Evolutionary conservation across 495 filamentous ascomycete species (phyloP).

Genomic region (Trichoderma asperelloides): DNA sequence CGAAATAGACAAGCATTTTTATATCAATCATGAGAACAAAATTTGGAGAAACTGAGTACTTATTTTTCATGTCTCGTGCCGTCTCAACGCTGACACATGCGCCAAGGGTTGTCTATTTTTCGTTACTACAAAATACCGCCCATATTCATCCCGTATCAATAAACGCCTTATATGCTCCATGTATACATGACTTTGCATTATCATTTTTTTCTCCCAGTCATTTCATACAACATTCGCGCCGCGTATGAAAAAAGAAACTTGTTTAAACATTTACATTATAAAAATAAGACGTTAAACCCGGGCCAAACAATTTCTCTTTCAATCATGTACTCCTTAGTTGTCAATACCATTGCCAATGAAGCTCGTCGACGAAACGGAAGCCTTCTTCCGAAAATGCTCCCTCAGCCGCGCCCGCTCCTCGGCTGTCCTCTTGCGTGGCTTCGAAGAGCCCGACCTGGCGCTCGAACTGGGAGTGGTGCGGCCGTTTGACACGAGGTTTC

Average conservation of each 20-base stretch:
- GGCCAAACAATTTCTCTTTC: neutral
- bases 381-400: slow-evolving; percentile 6
- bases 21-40: neutral
- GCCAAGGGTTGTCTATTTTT: no score
- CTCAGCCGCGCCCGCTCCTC: slow-evolving; percentile 1
- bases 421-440: neutral
- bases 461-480: neutral
- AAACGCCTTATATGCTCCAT: no score
- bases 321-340: neutral
- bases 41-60: neutral
- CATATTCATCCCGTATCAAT: no score
- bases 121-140: no score
- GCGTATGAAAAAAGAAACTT: no score
- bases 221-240: no score
- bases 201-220: no score
- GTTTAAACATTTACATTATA: neutral
- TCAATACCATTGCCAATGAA: neutral
- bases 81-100: neutral
- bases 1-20: neutral
- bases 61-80: neutral
- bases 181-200: no score
- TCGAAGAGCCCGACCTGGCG: neutral
- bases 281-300: neutral
- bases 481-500: neutral
- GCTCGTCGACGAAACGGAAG: neutral